phyloP scores from a whole-genome alignment of 768 basidiomycete species.

The Pleurotus salmoneostramineus region DNA sequence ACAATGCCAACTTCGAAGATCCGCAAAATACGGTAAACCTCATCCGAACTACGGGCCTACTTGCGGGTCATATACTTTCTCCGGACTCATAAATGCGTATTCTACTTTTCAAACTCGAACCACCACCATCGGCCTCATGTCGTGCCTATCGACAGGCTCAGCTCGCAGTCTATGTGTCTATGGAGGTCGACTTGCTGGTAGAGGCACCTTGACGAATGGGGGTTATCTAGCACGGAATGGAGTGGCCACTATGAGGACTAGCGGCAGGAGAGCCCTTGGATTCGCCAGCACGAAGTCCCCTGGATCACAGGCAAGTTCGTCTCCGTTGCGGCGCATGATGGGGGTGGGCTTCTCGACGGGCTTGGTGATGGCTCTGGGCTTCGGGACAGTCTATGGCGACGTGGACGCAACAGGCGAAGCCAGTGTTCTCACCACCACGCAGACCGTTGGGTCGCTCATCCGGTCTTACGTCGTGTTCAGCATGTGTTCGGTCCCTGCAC shows the following conservation, averaged over 20 bases:
- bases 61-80: no score
- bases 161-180: not conserved
- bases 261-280: not conserved
- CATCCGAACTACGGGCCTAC: not conserved
- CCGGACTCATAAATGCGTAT: not conserved
- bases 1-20: not conserved
- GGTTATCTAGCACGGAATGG: no score
- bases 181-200: no score
- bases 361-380: not conserved
- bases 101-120: not conserved
- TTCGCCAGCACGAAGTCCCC: not conserved
- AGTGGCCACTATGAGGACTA: no score
- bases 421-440: not conserved
- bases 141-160: not conserved
- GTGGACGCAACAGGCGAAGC: not conserved
- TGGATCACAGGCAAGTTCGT: not conserved
- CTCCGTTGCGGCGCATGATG: not conserved
- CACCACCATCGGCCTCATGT: not conserved
- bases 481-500: slow-evolving; percentile 67
- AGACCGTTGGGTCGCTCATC: slow-evolving; percentile 20
- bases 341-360: not conserved
- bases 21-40: not conserved
- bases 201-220: no score
- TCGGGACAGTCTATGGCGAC: slow-evolving; percentile 1
- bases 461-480: slow-evolving; percentile 82